Conservation (phyloP, 2,329 filamentous ascomycete genomes). For the Tolypocladium guangdongense region DNA sequence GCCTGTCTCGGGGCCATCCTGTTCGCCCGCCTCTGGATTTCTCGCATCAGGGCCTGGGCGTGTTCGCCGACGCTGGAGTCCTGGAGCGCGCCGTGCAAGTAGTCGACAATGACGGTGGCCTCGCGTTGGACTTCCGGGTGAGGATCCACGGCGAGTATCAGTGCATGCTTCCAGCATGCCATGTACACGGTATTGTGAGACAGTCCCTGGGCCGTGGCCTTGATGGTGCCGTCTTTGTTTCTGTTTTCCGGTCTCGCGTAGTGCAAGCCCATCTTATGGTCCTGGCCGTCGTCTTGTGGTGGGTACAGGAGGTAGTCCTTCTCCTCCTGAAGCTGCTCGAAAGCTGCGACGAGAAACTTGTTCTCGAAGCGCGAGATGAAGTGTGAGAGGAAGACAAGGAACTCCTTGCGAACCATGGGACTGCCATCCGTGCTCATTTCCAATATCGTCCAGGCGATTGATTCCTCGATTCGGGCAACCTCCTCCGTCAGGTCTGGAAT, state of each 20-base stretch:
- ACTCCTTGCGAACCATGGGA: slow-evolving; percentile 84
- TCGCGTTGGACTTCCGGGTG: slow-evolving; percentile 87
- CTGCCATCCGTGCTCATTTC: slow-evolving; percentile 92
- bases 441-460: slow-evolving; percentile 76
- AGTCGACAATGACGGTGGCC: slow-evolving; percentile 77
- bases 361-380: slow-evolving; percentile 85
- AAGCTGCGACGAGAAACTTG: slow-evolving; percentile 85
- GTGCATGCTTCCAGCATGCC: slow-evolving; percentile 85
- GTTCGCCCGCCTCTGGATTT: slow-evolving; percentile 47
- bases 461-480: slow-evolving; percentile 82
- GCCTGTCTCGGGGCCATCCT: slow-evolving; percentile 34
- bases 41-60: slow-evolving; percentile 62
- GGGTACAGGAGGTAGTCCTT: slow-evolving; percentile 53
- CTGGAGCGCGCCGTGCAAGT: slow-evolving; percentile 66
- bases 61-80: slow-evolving; percentile 63
- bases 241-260: slow-evolving; percentile 46
- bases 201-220: slow-evolving; percentile 44
- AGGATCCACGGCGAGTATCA: slow-evolving; percentile 86
- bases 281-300: slow-evolving; percentile 42
- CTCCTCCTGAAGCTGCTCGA: slow-evolving; percentile 81
- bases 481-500: slow-evolving; percentile 89
- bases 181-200: slow-evolving; percentile 87
- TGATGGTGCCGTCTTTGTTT: slow-evolving; percentile 46
- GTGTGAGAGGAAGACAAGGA: slow-evolving; percentile 85
- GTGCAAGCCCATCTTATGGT: slow-evolving; percentile 52